Base-by-base conservation (phyloP, 768 basidiomycete species). In the Agaricus sinodeliciosus region DNA sequence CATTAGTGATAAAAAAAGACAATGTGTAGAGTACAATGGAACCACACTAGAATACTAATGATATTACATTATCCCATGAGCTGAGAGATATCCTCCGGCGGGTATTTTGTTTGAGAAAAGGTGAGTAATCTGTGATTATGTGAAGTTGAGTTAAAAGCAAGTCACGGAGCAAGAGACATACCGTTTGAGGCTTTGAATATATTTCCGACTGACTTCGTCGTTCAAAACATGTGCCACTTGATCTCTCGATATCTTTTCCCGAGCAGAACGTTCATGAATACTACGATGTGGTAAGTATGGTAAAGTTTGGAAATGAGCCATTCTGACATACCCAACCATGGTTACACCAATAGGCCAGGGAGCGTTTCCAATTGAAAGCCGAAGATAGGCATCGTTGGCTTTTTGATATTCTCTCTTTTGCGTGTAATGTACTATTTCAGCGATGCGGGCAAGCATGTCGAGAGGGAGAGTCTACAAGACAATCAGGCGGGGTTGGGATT, bases 281-380 rank as follows among this genome's bases (percentile, higher is more conserved):
- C 94, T 89, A 55, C 26, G 42, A 49, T 4, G 26, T 40, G 35
- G n/a, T 31, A 54, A 54, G 36, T 55, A 37, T 12, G 44, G 18
- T 35, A 22, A 48, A 5, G 27, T 54, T 18, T n/a, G 25, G 1
- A 40, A 26, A 36, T 37, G 15, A 44, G 25, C 40, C 16, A 15
- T n/a, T 16, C 40, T 39, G 26, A 75, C 85, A 36, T 69, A 93
- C 92, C 93, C 94, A 72, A 98, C 96, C 89, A 95, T 95, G 56
- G 96, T 99, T 8, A 99, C 96, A 40, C 96, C 96, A 62, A 99
- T 99, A 1, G 96, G 96, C 96, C 96, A 99, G 2, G 96, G 94
- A 0, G 96, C 95, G 62, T 96, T 99, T 31, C 96, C 96, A 58
- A 99, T 99, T 4, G 91, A 94, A 36, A 99, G 74, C 6, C 96